A percentile compares a stretch with the other conserved stretches of the same genome.
Evolutionary conservation across 768 basidiomycete species (phyloP).

Genomic region (Podaxis carcinomalis): DNA sequence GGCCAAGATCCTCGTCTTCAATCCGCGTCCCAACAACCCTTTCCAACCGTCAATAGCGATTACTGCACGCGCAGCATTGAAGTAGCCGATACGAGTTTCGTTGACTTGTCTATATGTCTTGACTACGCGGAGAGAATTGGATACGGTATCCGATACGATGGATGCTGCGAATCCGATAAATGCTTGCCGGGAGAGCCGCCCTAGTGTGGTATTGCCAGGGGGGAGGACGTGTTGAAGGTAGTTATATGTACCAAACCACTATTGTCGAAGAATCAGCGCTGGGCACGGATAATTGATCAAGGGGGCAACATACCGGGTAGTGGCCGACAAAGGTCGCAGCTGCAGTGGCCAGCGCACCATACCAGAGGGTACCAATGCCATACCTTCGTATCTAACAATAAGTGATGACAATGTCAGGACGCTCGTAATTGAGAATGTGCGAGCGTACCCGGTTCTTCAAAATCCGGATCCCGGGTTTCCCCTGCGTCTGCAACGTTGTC

Average conservation of each 20-base stretch:
- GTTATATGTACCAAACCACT: slow-evolving; percentile 90
- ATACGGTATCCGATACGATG: slow-evolving; percentile 78
- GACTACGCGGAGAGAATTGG: slow-evolving; percentile 86
- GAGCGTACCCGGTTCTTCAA: slow-evolving; percentile 57
- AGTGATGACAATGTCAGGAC: not conserved
- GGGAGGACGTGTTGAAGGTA: slow-evolving; percentile 66
- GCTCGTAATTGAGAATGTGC: not conserved
- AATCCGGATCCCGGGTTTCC: slow-evolving; percentile 61
- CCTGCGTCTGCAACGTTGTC: slow-evolving; percentile 94
- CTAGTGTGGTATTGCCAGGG: slow-evolving; percentile 39
- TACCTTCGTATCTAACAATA: slow-evolving; percentile 57
- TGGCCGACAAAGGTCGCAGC: slow-evolving; percentile 93
- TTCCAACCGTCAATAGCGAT: slow-evolving; percentile 69
- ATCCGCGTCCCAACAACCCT: slow-evolving; percentile 83
- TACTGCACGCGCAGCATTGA: slow-evolving; percentile 73
- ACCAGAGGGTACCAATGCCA: slow-evolving; percentile 81
- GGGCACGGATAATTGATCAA: not conserved
- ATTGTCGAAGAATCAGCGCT: slow-evolving; percentile 4
- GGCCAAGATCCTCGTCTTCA: slow-evolving; percentile 84
- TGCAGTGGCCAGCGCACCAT: slow-evolving; percentile 87
- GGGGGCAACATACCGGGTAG: slow-evolving; percentile 57
- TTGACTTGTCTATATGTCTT: slow-evolving; percentile 97
- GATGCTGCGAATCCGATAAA: slow-evolving; percentile 91
- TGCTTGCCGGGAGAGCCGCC: slow-evolving; percentile 73
- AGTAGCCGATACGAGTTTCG: slow-evolving; percentile 74